Percentiles rank a stretch among this genome's conserved stretches.
phyloP scores from a whole-genome alignment of 2,329 filamentous ascomycete genomes.

The Paecilomyces dactylethromorphus region DNA sequence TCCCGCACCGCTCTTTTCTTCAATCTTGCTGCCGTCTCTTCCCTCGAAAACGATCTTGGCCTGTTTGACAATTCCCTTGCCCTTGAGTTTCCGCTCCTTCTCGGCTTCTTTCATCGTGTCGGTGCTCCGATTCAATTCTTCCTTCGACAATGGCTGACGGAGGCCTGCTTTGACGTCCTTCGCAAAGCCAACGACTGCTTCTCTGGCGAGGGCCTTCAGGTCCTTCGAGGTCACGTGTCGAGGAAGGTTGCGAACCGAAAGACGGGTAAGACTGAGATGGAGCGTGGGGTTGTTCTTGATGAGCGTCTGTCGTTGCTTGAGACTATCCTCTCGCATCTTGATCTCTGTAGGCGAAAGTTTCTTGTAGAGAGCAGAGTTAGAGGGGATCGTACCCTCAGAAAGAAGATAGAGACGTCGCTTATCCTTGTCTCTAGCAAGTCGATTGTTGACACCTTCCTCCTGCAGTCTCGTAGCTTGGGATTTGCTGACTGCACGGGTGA shows the following conservation, averaged over 20 bases:
- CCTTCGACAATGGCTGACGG: slow-evolving; percentile 75
- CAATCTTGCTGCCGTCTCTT: slow-evolving; percentile 74
- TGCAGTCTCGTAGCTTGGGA: slow-evolving; percentile 70
- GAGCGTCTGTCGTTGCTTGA: slow-evolving; percentile 78
- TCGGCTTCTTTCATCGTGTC: slow-evolving; percentile 78
- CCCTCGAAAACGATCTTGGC: slow-evolving; percentile 94
- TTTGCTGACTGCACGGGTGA: slow-evolving; percentile 79
- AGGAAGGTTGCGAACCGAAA: slow-evolving; percentile 88
- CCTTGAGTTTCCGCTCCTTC: slow-evolving; percentile 68
- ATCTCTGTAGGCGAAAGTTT: slow-evolving; percentile 72
- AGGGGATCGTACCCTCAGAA: slow-evolving; percentile 73
- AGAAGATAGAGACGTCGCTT: slow-evolving; percentile 86
- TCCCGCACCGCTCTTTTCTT: slow-evolving; percentile 69
- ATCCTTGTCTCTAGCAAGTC: slow-evolving; percentile 69
- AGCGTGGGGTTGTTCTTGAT: slow-evolving; percentile 87
- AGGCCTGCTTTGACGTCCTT: slow-evolving; percentile 75
- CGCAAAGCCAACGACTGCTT: slow-evolving; percentile 92
- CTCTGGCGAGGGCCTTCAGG: slow-evolving; percentile 81
- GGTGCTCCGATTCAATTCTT: slow-evolving; percentile 75
- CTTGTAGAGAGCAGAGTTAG: slow-evolving; percentile 70
- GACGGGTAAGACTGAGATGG: slow-evolving; percentile 79
- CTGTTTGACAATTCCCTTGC: slow-evolving; percentile 83
- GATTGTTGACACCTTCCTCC: slow-evolving; percentile 57
- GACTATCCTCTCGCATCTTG: slow-evolving; percentile 80
- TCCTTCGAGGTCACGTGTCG: slow-evolving; percentile 76